Percentiles rank a stretch among this genome's conserved stretches.
Evolutionary conservation across 345 rosid genomes (phyloP).

Genomic region (Citrus reticulata): DNA sequence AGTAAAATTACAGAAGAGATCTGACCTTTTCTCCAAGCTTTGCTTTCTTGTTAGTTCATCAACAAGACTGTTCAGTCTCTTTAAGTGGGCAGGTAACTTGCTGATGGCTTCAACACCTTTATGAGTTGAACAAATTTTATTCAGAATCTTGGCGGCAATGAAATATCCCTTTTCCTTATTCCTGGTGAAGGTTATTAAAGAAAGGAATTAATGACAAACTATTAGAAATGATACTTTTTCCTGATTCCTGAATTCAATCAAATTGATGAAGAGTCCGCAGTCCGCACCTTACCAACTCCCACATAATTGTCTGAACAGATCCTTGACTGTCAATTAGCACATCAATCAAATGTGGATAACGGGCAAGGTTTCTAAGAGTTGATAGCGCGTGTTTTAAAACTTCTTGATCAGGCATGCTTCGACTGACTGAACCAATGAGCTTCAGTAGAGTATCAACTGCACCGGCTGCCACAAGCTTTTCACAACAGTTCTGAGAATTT

Average conservation of each 20-base stretch:
- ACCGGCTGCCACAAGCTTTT: conserved; percentile 84
- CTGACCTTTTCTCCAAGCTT: conserved; percentile 47
- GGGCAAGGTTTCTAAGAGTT: conserved; percentile 67
- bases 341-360: conserved; percentile 59
- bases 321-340: conserved; percentile 49
- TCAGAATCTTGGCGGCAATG: conserved; percentile 64
- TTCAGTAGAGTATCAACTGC: conserved; percentile 63
- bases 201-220: not conserved
- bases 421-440: conserved; percentile 61
- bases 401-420: conserved; percentile 92
- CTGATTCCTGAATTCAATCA: not conserved
- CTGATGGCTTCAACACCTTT: conserved; percentile 52
- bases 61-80: conserved; percentile 57
- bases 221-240: not conserved
- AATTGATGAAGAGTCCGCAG: not conserved
- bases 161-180: conserved; percentile 89
- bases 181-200: conserved; percentile 35
- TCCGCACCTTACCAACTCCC: conserved; percentile 89
- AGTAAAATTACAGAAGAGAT: not conserved
- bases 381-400: conserved; percentile 78
- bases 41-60: conserved; percentile 70
- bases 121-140: conserved; percentile 49
- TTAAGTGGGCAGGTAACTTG: conserved; percentile 55
- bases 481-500: conserved; percentile 81
- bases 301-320: conserved; percentile 56